These are phyloP conservation scores for Populus deltoides DNA, from an alignment of 345 rosid species.

Conservation along the genomic window DNA sequence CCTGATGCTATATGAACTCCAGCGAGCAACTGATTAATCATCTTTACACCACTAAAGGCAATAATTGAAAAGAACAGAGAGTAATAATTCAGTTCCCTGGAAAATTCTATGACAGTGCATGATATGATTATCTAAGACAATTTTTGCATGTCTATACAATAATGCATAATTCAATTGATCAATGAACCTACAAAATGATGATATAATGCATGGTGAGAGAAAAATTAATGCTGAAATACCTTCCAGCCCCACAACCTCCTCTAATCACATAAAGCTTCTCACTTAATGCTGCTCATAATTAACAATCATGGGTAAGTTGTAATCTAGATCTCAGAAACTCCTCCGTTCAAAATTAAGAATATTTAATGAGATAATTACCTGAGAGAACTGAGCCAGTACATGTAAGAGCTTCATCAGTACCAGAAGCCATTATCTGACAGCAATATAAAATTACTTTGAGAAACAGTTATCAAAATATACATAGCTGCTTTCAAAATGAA, in stretches of 20 bases:
- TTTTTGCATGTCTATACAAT: no score
- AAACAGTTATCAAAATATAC: slow-evolving; percentile 10
- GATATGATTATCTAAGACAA: no score
- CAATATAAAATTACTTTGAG: slow-evolving; percentile 12
- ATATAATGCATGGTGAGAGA: slow-evolving; percentile 11
- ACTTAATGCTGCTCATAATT: slow-evolving; percentile 62
- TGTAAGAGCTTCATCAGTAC: slow-evolving; percentile 71
- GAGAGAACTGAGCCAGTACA: slow-evolving; percentile 66
- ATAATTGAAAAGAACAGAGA: background rate
- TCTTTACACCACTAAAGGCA: slow-evolving; percentile 64
- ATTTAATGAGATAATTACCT: slow-evolving; percentile 39
- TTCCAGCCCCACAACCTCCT: slow-evolving; percentile 97
- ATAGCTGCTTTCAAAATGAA: background rate
- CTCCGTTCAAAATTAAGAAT: slow-evolving; percentile 11
- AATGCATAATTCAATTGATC: no score
- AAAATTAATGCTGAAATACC: slow-evolving; percentile 43
- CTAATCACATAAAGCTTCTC: slow-evolving; percentile 89
- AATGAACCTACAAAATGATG: background rate
- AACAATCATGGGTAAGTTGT: slow-evolving; percentile 21
- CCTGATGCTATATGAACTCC: slow-evolving; percentile 96
- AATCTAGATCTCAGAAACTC: slow-evolving; percentile 15
- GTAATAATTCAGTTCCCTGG: no score
- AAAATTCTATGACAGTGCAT: no score
- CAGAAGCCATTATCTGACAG: slow-evolving; percentile 88
- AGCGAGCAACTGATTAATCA: slow-evolving; percentile 96